Evolutionary conservation across 1,284 basidiomycete genomes (phyloP), one percentile per base, ranked within the genome.

Genomic region (Taiwanofungus camphoratus): DNA sequence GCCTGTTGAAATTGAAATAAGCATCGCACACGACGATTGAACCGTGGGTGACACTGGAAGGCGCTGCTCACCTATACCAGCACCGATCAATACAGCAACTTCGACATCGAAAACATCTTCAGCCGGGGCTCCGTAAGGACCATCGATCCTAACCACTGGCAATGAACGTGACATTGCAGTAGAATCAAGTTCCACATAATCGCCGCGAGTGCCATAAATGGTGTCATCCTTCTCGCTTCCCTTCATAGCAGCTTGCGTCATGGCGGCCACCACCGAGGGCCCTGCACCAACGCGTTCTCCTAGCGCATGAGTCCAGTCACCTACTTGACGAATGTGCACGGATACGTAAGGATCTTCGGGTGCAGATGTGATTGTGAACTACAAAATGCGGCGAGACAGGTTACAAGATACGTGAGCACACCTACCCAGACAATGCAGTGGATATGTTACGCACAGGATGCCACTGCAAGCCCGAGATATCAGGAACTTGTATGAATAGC

Each of bases 301-400:
- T 29, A 94, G 79, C 22, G 73, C 80, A 41, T 73, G 74, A 3
- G 90, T 93, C 70, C 80, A 94, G 62, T 95, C 92, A 50, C 90
- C 89, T 41, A 88, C 88, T 69, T 93, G 91, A 61, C 89, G 87
- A 53, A 94, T 85, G 62, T 93, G 92, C 33, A 94, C 65, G 16
- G 88, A 91, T 26, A 93, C 77, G 61, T 90, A 93, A 2, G 89
- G 86, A 55, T 93, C 91, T 55, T 92, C 89, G 1, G 91, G 91
- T 13, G 92, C 89, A 36, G 88, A 92, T 0, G 91, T 92, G 66
- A 94, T 93, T 30, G 91, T 93, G 66, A 94, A 93, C 79, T 92
- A 54, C 32, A 32, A 40, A 33, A 30, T 20, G 44, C 44, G 35
- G 23, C 21, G 16, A 16, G 6, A 44, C 19, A 39, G 36, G 36